Evolutionary conservation across 768 basidiomycete genomes (phyloP).

Genomic region (Amyloporia xantha): DNA sequence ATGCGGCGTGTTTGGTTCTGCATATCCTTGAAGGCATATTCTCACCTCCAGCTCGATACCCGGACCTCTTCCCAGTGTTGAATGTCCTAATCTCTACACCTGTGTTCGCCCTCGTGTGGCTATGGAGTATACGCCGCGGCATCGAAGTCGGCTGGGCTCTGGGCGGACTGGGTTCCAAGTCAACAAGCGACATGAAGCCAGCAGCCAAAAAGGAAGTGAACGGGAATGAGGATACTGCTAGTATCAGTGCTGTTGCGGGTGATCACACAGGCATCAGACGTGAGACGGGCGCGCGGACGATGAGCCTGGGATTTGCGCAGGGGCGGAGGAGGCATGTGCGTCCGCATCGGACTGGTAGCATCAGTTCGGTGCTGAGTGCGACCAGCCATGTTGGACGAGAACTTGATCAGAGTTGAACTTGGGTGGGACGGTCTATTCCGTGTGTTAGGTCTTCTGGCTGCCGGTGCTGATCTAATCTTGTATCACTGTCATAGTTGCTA

Average conservation of each 20-base stretch:
- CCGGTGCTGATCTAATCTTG: neutral
- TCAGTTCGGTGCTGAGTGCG: neutral
- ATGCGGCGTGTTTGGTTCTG: conserved; percentile 45
- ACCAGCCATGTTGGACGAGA: neutral
- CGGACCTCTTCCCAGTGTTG: conserved; percentile 78
- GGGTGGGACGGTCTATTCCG: neutral
- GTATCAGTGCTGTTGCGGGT: neutral
- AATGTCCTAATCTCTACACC: conserved; percentile 79
- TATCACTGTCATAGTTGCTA: no score
- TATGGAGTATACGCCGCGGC: conserved; percentile 83
- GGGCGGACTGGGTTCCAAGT: conserved; percentile 37
- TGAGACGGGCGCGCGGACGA: neutral
- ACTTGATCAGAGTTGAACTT: neutral
- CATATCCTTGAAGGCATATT: conserved; percentile 61
- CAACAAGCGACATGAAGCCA: neutral
- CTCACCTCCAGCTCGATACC: conserved; percentile 67
- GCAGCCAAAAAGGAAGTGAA: neutral
- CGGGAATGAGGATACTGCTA: neutral
- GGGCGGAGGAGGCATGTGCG: neutral
- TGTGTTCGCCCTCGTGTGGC: conserved; percentile 77
- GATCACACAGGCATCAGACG: neutral
- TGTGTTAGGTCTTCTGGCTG: neutral
- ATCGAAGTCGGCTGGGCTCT: conserved; percentile 79
- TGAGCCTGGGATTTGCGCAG: conserved; percentile 1
- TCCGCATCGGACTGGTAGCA: neutral